Percentiles rank a stretch among this genome's conserved stretches.
These are phyloP conservation scores for Ambrosiella beaveri DNA, from an alignment of 2,329 filamentous ascomycete genomes.

Conservation along the genomic window DNA sequence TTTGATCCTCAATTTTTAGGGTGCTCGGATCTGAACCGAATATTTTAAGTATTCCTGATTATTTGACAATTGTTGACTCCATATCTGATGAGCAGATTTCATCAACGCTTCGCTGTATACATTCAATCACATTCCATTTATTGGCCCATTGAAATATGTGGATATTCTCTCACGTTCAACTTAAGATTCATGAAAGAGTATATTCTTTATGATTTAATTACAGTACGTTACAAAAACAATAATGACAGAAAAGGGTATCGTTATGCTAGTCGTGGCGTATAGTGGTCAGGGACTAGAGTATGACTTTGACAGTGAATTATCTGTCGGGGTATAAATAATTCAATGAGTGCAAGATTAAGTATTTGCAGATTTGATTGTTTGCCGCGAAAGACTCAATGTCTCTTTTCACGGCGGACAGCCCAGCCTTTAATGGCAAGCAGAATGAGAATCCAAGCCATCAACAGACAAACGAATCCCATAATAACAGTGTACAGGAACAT, in stretches of 20 bases:
- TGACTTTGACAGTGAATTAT: too few relatives aligned
- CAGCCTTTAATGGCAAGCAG: constrained; percentile 75
- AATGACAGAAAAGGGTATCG: constrained; percentile 1
- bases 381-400: not conserved
- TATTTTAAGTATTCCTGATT: too few relatives aligned
- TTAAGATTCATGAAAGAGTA: too few relatives aligned
- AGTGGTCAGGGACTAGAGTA: too few relatives aligned
- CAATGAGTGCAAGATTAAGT: not conserved
- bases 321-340: too few relatives aligned
- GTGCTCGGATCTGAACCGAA: not conserved
- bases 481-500: constrained; percentile 89
- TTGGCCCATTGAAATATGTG: too few relatives aligned
- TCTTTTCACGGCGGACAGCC: constrained; percentile 39
- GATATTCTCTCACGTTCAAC: too few relatives aligned
- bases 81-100: too few relatives aligned
- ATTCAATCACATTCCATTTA: too few relatives aligned
- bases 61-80: too few relatives aligned
- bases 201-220: not conserved
- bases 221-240: not conserved
- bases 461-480: constrained; percentile 63
- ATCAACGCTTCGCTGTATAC: too few relatives aligned
- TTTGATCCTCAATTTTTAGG: not conserved
- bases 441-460: constrained; percentile 73
- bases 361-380: not conserved
- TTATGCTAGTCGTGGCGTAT: not conserved